Base-by-base conservation (phyloP, 768 basidiomycete species). In the Termitomyces sp. region DNA sequence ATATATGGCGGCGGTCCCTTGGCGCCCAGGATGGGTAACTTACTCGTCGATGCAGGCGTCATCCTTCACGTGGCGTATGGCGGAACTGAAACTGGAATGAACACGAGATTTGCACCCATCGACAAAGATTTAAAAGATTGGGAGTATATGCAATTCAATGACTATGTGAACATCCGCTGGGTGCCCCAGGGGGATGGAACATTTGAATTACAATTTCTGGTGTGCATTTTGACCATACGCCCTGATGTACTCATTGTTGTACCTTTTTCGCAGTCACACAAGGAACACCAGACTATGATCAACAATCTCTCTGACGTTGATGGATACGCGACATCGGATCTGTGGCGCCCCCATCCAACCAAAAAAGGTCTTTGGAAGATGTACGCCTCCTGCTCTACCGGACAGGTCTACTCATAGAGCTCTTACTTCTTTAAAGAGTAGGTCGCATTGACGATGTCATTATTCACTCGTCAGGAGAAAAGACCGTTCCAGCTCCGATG, bases 361-460 rank as follows among this genome's bases (percentile, higher is more conserved):
- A 52, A 32, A 19, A 46, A 57, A 12, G 41, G 32, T 40, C 37
- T 57, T 40, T 57, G 56, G 56, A 57, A 57, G 39, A 52, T 52
- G 51, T 57, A 42, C 61, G 21, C 5, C 34, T 21, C 6, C 16
- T 32, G 10, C n/a, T 6, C 23, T 19, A 40, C 23, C 12, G 16
- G 17, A 6, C 28, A 16, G 21, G 16, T 7, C 14, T 6, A 19
- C 50, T 16, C n/a, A 39, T 40, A 12, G 3, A 50, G 23, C 25
- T 42, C 43, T 55, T 42, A 16, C 6, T 5, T 17, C 14, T 10
- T 8, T 6, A 0, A 21, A 77, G 73, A 14, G 66, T 76, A 30
- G 76, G 76, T 28, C 67, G 79, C n/a, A 62, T 73, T 56, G 62
- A 77, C 67, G 73, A 73, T 52, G 71, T 73, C 17, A 68, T 72